Conservation (phyloP, 768 basidiomycete genomes). For the Termitomyces sp. region DNA sequence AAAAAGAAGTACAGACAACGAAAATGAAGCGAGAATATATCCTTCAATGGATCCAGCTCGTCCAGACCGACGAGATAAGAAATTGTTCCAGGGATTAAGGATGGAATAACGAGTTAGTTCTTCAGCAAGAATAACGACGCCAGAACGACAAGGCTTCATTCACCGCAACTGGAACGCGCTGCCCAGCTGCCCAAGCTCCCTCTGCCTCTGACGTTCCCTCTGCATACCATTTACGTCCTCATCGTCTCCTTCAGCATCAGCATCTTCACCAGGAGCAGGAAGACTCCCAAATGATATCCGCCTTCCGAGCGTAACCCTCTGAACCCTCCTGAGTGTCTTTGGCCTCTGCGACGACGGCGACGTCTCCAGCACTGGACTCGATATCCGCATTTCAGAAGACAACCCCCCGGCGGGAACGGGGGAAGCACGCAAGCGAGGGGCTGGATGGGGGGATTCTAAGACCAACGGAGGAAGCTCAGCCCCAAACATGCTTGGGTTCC, state of each 20-base stretch:
- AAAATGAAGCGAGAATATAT: background rate
- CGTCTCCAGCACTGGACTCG: background rate
- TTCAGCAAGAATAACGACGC: background rate
- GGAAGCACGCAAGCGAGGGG: background rate
- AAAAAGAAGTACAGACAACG: background rate
- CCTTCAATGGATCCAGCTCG: background rate
- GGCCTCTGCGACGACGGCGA: slow-evolving; percentile 22
- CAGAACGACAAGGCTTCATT: slow-evolving; percentile 9
- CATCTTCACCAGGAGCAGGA: slow-evolving; percentile 33
- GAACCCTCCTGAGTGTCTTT: slow-evolving; percentile 50
- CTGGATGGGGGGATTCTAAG: slow-evolving; percentile 7
- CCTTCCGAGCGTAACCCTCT: slow-evolving; percentile 44
- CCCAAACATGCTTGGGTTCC: slow-evolving; percentile 67
- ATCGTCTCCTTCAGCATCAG: slow-evolving; percentile 32
- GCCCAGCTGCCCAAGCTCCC: slow-evolving; percentile 39
- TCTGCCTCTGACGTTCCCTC: slow-evolving; percentile 12
- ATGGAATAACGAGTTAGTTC: background rate
- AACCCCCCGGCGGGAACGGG: slow-evolving; percentile 14
- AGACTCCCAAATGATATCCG: slow-evolving; percentile 68
- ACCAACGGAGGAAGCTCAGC: slow-evolving; percentile 49
- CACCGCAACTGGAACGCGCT: slow-evolving; percentile 72
- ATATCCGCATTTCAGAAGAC: background rate
- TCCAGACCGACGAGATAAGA: background rate
- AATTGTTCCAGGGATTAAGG: slow-evolving; percentile 1
- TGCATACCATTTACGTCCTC: slow-evolving; percentile 24